Evolutionary conservation across 1,284 basidiomycete species (phyloP).

Genomic region (Pterula multifida): DNA sequence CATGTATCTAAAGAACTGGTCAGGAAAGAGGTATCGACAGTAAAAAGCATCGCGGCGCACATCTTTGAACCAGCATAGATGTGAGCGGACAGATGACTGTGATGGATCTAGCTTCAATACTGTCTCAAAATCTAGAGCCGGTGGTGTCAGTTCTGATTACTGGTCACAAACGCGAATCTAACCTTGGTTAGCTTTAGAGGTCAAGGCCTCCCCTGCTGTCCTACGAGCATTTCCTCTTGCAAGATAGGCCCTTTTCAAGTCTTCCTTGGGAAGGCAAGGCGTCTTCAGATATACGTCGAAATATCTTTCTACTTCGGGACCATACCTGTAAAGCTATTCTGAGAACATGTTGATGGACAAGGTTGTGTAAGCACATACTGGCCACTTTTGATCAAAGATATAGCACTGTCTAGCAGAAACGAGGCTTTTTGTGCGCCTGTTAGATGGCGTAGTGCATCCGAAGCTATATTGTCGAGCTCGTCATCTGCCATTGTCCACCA

Average conservation of each 20-base stretch:
- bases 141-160: background rate
- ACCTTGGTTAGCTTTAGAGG: constrained; percentile 48
- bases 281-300: constrained; percentile 52
- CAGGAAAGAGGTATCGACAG: too few species aligned
- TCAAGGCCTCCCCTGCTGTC: constrained; percentile 36
- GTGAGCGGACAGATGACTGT: constrained; percentile 38
- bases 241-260: constrained; percentile 39
- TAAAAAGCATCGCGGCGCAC: too few species aligned
- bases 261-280: constrained; percentile 37
- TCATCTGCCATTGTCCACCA: constrained; percentile 25
- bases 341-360: background rate
- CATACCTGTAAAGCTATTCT: constrained; percentile 31
- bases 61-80: constrained; percentile 32
- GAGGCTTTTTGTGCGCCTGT: constrained; percentile 37
- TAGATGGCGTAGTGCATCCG: constrained; percentile 39
- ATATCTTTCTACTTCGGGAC: constrained; percentile 47
- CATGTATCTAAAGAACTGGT: background rate
- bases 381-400: constrained; percentile 41
- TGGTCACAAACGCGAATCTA: constrained; percentile 5
- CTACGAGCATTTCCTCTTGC: constrained; percentile 48
- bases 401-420: constrained; percentile 45
- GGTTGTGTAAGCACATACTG: constrained; percentile 17
- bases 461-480: constrained; percentile 47
- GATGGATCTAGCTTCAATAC: constrained; percentile 46
- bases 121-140: constrained; percentile 39